Evolutionary conservation across 768 basidiomycete species (phyloP), one percentile per base, ranked within the genome.

Genomic region (Russula olivacea): DNA sequence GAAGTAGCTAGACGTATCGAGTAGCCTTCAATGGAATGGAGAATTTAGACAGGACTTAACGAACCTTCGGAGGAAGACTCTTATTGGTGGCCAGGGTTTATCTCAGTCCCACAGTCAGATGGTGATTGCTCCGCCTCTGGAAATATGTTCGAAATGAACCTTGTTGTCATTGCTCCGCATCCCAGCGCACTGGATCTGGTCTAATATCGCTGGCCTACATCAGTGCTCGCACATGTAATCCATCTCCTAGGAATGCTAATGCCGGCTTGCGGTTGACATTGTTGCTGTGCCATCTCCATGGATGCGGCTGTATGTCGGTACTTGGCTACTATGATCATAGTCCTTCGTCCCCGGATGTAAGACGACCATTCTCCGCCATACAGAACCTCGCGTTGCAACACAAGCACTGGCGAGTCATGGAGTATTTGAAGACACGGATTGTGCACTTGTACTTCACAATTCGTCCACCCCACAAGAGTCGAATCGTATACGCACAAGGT

Each of bases 381-480:
- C 54, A 34, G 38, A 59, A 32, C 58, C 48, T 57, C 47, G 62
- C 36, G 63, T 38, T 58, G 58, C 38, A 49, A 34, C 0, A 38
- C 51, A 40, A 54, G 48, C 40, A 50, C 63, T 50, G 53, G 58
- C 30, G 25, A 55, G 50, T 11, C 34, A 47, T 34, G 19, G 32
- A 41, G 53, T 64, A 64, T 59, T 60, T 64, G 30, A 48, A 48
- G 52, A 21, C 58, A 2, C n/a, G n/a, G 52, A 14, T 32, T 15
- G 4, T 25, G 17, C 17, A n/a, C 21, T 25, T 56, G 50, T 40
- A 6, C 51, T 48, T 53, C 56, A 63, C 15, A 59, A 63, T 28
- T 47, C 50, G 11, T 21, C 51, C 62, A 45, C 47, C 47, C 21
- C 51, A 59, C 57, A 48, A 38, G 15, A n/a, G 8, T 19, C 3